These are phyloP conservation scores for Pseudognaphalium luteoalbum DNA, from an alignment of 129 eudicot species.

Conservation along the genomic window DNA sequence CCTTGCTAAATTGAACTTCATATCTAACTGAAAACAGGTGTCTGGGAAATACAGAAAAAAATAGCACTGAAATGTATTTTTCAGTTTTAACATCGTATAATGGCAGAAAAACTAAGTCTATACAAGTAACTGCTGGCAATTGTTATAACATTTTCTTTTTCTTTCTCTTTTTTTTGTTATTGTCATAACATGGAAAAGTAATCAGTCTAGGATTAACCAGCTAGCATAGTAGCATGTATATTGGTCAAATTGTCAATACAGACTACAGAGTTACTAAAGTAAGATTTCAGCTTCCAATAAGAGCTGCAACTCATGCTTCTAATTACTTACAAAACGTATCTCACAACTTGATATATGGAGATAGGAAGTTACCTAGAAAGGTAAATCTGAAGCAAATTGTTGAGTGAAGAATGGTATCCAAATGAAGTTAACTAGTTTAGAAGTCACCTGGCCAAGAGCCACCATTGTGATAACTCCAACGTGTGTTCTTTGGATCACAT, in stretches of 20 bases:
- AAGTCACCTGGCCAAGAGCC: constrained; percentile 70
- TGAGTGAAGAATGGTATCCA: not conserved
- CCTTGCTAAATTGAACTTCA: not conserved
- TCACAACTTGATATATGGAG: not conserved
- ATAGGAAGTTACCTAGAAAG: not conserved
- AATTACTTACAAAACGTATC: not conserved
- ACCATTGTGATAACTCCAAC: constrained; percentile 67
- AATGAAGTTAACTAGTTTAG: not conserved
- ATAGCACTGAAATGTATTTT: not conserved
- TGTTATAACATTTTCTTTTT: not conserved
- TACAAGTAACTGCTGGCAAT: not conserved
- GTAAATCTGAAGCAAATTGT: not conserved
- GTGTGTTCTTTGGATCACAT: constrained; percentile 61
- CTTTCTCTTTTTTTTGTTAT: no score
- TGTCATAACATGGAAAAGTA: not conserved
- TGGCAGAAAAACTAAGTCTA: not conserved
- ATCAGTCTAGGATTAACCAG: not conserved
- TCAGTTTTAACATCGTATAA: not conserved
- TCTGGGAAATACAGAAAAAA: not conserved
- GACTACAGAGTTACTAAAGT: not conserved
- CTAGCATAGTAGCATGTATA: not conserved
- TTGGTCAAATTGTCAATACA: not conserved
- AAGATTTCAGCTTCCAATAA: not conserved
- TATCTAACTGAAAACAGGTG: not conserved
- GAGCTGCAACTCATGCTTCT: not conserved